These are phyloP conservation scores for Cucurbita moschata DNA, from an alignment of 306 rosid genomes.

Conservation along the genomic window DNA sequence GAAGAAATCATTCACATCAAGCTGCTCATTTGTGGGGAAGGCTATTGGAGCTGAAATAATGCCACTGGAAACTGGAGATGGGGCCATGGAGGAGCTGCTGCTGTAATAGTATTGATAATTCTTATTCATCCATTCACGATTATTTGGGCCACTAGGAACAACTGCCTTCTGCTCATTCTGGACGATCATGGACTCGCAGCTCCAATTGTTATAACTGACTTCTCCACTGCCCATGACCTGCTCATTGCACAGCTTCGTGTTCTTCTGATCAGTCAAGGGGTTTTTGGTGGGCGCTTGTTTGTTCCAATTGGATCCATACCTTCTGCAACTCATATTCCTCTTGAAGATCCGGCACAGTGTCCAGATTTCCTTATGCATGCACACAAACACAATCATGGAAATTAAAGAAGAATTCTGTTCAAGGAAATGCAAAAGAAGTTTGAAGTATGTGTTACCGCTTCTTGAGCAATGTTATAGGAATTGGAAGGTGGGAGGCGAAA, in stretches of 20 bases:
- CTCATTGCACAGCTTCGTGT: constrained; percentile 8
- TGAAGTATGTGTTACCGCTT: constrained; percentile 34
- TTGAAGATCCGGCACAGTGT: constrained; percentile 78
- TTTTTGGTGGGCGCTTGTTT: constrained; percentile 20
- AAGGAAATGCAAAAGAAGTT: too few species aligned
- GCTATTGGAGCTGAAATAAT: not conserved
- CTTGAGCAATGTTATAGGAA: constrained; percentile 11
- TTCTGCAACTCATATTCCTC: constrained; percentile 39
- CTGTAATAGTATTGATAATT: not conserved
- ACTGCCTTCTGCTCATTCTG: constrained; percentile 29
- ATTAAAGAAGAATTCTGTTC: too few species aligned
- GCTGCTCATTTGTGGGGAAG: not conserved
- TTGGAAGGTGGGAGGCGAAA: constrained; percentile 59
- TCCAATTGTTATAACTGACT: not conserved
- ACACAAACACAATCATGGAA: not conserved
- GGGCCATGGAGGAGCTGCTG: not conserved
- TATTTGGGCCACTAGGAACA: not conserved
- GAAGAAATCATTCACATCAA: constrained; percentile 3
- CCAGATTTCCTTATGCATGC: constrained; percentile 69
- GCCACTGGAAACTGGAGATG: not conserved
- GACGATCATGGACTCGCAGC: not conserved
- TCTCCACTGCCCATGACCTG: not conserved
- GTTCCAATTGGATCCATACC: constrained; percentile 34
- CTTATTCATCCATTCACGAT: not conserved
- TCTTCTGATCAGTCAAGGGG: constrained; percentile 6